These are phyloP conservation scores for Plasmodium cynomolgi DNA, from an alignment of 169 alveolate species.

Conservation along the genomic window DNA sequence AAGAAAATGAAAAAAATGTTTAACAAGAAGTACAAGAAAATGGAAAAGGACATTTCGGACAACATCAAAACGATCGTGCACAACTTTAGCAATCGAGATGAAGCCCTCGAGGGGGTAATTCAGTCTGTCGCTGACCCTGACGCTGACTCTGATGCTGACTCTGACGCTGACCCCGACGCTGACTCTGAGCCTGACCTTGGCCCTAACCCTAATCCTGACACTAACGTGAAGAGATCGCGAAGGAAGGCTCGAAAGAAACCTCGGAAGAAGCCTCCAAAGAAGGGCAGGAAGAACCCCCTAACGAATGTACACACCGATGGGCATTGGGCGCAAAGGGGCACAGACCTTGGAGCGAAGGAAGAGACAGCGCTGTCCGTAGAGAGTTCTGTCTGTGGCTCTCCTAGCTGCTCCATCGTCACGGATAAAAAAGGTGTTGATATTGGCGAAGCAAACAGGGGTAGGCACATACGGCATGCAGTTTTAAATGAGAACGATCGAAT, in stretches of 20 bases:
- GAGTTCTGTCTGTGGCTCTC: not conserved
- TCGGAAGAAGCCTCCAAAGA: not conserved
- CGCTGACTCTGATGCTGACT: too few species aligned
- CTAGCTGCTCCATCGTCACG: not conserved
- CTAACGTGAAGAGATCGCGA: not conserved
- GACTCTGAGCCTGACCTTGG: too few species aligned
- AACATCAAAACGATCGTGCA: constrained; percentile 12
- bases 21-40: constrained; percentile 16
- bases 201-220: too few species aligned
- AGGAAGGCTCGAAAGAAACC: not conserved
- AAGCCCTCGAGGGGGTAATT: not conserved
- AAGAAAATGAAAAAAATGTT: constrained; percentile 40
- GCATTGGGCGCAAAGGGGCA: not conserved
- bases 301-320: not conserved
- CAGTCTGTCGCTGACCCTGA: not conserved
- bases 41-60: constrained; percentile 37
- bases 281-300: not conserved
- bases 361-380: not conserved
- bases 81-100: not conserved
- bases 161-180: too few species aligned
- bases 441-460: not conserved
- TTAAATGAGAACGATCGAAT: not conserved
- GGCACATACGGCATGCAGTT: not conserved
- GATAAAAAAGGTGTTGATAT: not conserved
- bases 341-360: not conserved